Evolutionary conservation across 352 stramenopile genomes (phyloP).

Genomic region (Peronospora belbahrii): DNA sequence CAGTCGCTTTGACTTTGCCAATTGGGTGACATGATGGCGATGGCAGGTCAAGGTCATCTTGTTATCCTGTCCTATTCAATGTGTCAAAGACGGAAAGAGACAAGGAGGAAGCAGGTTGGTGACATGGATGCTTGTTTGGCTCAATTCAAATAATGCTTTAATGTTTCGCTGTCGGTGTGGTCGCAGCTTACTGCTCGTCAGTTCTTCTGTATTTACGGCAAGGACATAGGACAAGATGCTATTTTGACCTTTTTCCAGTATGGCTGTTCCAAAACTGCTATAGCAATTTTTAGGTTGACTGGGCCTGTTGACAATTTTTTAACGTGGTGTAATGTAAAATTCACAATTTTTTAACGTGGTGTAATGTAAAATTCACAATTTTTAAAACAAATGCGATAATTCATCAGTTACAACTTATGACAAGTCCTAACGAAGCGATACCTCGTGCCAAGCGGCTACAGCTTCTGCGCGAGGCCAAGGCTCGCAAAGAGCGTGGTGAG

Average conservation of each 20-base stretch:
- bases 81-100: background rate
- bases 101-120: background rate
- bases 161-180: background rate
- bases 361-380: background rate
- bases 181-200: too few relatives aligned
- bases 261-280: too few relatives aligned
- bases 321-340: background rate
- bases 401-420: too few relatives aligned
- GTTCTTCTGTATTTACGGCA: too few relatives aligned
- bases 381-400: too few relatives aligned
- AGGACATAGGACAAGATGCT: background rate
- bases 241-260: background rate
- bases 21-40: slow-evolving; percentile 17
- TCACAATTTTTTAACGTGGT: background rate
- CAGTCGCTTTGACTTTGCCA: slow-evolving; percentile 13
- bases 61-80: too few relatives aligned
- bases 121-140: background rate
- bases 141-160: background rate
- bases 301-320: too few relatives aligned
- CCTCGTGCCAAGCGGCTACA: slow-evolving; percentile 79
- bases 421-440: slow-evolving; percentile 35
- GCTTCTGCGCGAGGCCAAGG: slow-evolving; percentile 75
- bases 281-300: background rate
- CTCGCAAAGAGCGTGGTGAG: slow-evolving; percentile 57
- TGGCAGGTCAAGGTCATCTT: slow-evolving; percentile 12